These are phyloP conservation scores for Leucogyrophana mollusca DNA, from an alignment of 768 basidiomycete genomes.

Conservation along the genomic window DNA sequence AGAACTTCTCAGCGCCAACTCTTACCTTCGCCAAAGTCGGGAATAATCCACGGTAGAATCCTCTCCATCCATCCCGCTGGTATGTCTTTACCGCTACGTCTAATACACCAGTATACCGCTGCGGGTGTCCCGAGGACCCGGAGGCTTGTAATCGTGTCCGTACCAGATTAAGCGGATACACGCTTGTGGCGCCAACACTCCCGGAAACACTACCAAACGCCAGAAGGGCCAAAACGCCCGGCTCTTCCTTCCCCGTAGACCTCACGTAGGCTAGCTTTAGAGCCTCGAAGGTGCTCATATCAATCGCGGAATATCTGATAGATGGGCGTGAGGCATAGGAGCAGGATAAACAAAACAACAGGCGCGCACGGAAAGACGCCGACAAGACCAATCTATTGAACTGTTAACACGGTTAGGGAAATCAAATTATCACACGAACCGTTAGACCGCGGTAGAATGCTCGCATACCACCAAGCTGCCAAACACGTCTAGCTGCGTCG, in stretches of 20 bases:
- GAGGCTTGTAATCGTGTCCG: constrained; percentile 95
- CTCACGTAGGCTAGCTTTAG: constrained; percentile 87
- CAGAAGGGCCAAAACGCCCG: constrained; percentile 81
- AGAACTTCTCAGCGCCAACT: neutral
- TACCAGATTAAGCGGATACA: constrained; percentile 90
- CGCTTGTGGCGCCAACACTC: constrained; percentile 89
- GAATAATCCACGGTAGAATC: constrained; percentile 90
- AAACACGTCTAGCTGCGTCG: constrained; percentile 69
- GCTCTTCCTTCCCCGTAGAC: constrained; percentile 87
- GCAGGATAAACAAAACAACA: constrained; percentile 2
- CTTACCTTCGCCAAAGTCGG: constrained; percentile 89
- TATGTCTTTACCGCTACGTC: constrained; percentile 85
- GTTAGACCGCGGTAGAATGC: constrained; percentile 91
- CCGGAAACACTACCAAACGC: constrained; percentile 93
- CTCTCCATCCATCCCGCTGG: constrained; percentile 85
- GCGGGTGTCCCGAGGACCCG: constrained; percentile 92
- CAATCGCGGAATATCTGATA: constrained; percentile 89
- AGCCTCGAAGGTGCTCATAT: constrained; percentile 97
- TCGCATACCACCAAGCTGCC: constrained; percentile 73
- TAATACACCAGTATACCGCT: constrained; percentile 81
- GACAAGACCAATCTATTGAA: constrained; percentile 78
- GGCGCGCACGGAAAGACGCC: constrained; percentile 89
- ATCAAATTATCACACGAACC: constrained; percentile 53
- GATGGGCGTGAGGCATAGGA: constrained; percentile 3
- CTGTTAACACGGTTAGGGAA: constrained; percentile 10